Base-by-base conservation (phyloP, 2,329 filamentous ascomycete species). In the Zymoseptoria ardabiliae region DNA sequence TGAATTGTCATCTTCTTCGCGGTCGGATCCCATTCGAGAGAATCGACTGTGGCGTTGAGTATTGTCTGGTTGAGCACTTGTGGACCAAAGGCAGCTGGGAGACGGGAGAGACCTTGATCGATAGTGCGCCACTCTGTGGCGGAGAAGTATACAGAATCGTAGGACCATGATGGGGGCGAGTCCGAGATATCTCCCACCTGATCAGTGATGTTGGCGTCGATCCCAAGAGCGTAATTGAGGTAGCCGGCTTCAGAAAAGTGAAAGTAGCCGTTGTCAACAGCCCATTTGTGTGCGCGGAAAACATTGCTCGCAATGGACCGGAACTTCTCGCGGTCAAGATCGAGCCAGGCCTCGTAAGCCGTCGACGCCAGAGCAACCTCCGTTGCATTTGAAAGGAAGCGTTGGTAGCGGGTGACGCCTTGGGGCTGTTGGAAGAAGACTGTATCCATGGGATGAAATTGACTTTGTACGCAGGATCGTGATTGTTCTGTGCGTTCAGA, bases 391-490 rank as follows among this genome's bases (percentile, higher is more conserved):
- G 64, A 66, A 60, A 69, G 17, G 66, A 66, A 4, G 62, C 28
- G 50, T 67, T 69, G 51, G 64, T 59, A 25, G 65, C 84, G 79
- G 10, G 71, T 73, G 0, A 69, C 61, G 1, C 82, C 75, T 62
- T 85, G 0, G 86, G 79, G 0, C 80, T 77, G 58, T 88, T 88
- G 2, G 72, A 65, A 59, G 74, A 81, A 54, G 69, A 75, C 66
- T 87, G 82, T 45, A 84, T 80, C 83, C 83, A 87, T 0, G 80
- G 78, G 58, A 87, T 86, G 64, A 87, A 85, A 55, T 85, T 81
- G 28, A 87, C 79, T 17, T 75, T 77, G 41, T 80, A 73, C 1
- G 70, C 61, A 17, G 74, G 71, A 52, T 79, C 71, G 64, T 83
- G 73, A n/a, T 73, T 73, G 70, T 88, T 88, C 66, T 86, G 73